A percentile compares a stretch with the other conserved stretches of the same genome.
Evolutionary conservation across 2,329 filamentous ascomycete genomes (phyloP).

Genomic region (Diplodia sapinea): DNA sequence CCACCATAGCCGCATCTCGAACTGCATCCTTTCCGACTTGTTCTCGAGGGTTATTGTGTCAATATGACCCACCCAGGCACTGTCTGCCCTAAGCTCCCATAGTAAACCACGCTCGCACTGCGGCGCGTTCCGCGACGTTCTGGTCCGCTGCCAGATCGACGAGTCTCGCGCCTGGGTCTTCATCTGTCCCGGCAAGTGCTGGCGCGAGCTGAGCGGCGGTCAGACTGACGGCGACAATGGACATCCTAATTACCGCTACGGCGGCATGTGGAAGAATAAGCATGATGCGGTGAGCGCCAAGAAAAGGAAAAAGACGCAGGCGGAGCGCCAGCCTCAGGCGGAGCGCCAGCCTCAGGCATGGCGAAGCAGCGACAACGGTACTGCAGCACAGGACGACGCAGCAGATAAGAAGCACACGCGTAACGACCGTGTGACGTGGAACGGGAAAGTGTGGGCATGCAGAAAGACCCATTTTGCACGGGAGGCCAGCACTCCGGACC

Average conservation of each 20-base stretch:
- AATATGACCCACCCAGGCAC: conserved; percentile 6
- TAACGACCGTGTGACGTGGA: conserved; percentile 16
- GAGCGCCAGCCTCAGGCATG: background rate
- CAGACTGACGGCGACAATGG: conserved; percentile 50
- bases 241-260: conserved; percentile 44
- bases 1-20: conserved; percentile 48
- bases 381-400: background rate
- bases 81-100: conserved; percentile 31
- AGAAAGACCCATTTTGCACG: conserved; percentile 25
- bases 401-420: conserved; percentile 6
- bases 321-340: background rate
- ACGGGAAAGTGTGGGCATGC: conserved; percentile 17
- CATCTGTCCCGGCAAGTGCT: conserved; percentile 52
- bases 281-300: conserved; percentile 46
- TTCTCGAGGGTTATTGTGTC: conserved; percentile 34
- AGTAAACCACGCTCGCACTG: conserved; percentile 52
- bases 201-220: conserved; percentile 52
- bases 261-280: conserved; percentile 40
- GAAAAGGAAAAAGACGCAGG: conserved; percentile 41
- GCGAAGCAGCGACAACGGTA: background rate
- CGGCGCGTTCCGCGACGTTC: conserved; percentile 44
- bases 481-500: conserved; percentile 3
- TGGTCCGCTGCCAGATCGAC: conserved; percentile 54
- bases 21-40: conserved; percentile 37
- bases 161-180: conserved; percentile 50